These are phyloP conservation scores for Lathyrus tuberosus DNA, from an alignment of 306 rosid genomes.

Conservation along the genomic window DNA sequence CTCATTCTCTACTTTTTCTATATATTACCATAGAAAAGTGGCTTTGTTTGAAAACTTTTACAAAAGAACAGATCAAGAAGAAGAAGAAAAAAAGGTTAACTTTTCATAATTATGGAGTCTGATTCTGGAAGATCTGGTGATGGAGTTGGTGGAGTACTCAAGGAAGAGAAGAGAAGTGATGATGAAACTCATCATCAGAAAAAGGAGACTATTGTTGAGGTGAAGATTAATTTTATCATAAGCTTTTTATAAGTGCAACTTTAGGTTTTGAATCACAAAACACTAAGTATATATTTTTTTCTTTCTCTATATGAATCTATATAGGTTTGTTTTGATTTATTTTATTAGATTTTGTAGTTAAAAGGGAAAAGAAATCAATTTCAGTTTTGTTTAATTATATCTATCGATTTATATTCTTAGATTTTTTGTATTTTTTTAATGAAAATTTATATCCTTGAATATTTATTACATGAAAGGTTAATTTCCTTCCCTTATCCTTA, in stretches of 20 bases:
- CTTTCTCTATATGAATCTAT: conserved; percentile 1
- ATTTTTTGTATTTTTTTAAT: neutral
- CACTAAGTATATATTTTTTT: neutral
- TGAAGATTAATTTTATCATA: conserved; percentile 37
- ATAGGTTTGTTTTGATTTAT: conserved; percentile 15
- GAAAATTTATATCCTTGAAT: neutral
- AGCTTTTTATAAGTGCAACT: neutral
- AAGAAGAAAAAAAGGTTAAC: too few species aligned
- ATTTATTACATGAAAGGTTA: neutral
- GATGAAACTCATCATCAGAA: conserved; percentile 29
- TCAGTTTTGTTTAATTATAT: too few species aligned
- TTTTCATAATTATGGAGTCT: conserved; percentile 48
- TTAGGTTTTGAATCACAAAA: conserved; percentile 21
- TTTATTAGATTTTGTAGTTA: neutral
- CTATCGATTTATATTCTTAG: too few species aligned
- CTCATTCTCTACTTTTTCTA: conserved; percentile 38
- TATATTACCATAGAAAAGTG: conserved; percentile 31
- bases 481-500: neutral
- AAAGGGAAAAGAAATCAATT: too few species aligned
- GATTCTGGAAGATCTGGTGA: conserved; percentile 43
- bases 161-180: conserved; percentile 47
- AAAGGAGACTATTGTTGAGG: conserved; percentile 45
- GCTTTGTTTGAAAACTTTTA: conserved; percentile 25
- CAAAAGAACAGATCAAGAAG: neutral
- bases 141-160: conserved; percentile 39